Evolutionary conservation across 371 early-diverging fungal genomes (phyloP).

Genomic region (Dinochytrium kinnereticum): DNA sequence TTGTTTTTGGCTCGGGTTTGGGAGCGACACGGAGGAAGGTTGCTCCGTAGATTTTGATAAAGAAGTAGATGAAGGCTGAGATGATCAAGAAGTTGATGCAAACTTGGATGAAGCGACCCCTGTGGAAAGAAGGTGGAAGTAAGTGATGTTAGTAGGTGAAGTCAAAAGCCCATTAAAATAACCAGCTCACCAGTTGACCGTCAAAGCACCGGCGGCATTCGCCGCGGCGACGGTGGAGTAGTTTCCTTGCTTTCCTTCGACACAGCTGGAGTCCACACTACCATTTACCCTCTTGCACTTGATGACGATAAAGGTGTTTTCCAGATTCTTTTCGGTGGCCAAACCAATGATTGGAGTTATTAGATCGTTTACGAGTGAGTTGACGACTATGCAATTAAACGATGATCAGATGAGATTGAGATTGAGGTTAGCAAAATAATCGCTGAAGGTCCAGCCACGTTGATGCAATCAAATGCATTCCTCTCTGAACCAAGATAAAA

Average conservation of each 20-base stretch:
- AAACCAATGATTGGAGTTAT: slow-evolving; percentile 41
- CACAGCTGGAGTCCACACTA: neutral
- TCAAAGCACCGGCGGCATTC: slow-evolving; percentile 33
- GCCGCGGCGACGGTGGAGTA: slow-evolving; percentile 17
- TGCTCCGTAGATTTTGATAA: slow-evolving; percentile 39
- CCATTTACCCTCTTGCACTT: slow-evolving; percentile 3
- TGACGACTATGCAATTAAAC: slow-evolving; percentile 30
- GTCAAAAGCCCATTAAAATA: neutral
- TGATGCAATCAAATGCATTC: neutral
- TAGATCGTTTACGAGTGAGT: slow-evolving; percentile 43
- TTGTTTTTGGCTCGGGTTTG: slow-evolving; percentile 17
- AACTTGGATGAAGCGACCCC: slow-evolving; percentile 30
- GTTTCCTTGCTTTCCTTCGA: neutral
- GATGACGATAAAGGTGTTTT: slow-evolving; percentile 22
- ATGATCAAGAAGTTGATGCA: slow-evolving; percentile 44
- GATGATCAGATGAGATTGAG: neutral
- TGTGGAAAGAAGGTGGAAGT: neutral
- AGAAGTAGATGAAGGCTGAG: slow-evolving; percentile 33
- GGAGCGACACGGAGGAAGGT: slow-evolving; percentile 26
- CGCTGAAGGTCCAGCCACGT: neutral
- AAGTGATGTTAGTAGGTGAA: neutral
- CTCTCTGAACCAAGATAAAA: neutral
- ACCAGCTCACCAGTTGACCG: slow-evolving; percentile 27
- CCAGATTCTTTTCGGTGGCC: slow-evolving; percentile 20
- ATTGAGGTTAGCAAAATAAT: neutral